phyloP scores from a whole-genome alignment of 176 grass and related monocot species.

The Hordeum marinum region DNA sequence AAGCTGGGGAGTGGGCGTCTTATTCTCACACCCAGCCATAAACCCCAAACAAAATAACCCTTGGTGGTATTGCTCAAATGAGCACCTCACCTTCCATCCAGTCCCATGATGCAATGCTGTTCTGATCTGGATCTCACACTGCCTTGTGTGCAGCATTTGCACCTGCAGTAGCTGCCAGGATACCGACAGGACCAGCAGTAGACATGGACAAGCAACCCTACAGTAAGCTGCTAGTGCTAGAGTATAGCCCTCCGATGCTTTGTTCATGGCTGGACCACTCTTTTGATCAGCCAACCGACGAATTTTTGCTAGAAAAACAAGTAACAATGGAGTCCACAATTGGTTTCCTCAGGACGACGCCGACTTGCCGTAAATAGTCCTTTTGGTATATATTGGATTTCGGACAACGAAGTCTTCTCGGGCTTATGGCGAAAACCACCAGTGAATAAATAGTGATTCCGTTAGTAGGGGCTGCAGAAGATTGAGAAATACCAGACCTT shows the following conservation, averaged over 20 bases:
- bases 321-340: slow-evolving; percentile 27
- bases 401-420: slow-evolving; percentile 31
- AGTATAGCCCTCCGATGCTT: slow-evolving; percentile 29
- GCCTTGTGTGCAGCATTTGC: slow-evolving; percentile 60
- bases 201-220: slow-evolving; percentile 32
- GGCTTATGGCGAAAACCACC: slow-evolving; percentile 21
- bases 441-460: slow-evolving; percentile 32
- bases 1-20: no score
- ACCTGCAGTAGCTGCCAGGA: slow-evolving; percentile 58
- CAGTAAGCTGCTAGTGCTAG: slow-evolving; percentile 23
- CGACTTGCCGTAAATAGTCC: not conserved
- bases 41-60: no score
- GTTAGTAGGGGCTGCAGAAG: no score
- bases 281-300: slow-evolving; percentile 41
- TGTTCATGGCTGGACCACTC: slow-evolving; percentile 32
- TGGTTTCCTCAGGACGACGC: not conserved
- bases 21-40: no score
- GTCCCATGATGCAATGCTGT: slow-evolving; percentile 40
- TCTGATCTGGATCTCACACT: slow-evolving; percentile 41
- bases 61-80: no score
- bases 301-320: slow-evolving; percentile 19
- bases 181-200: slow-evolving; percentile 56
- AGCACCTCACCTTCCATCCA: slow-evolving; percentile 2
- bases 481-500: no score
- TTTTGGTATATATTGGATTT: slow-evolving; percentile 10